phyloP scores from a whole-genome alignment of 2,329 filamentous ascomycete species.

The Alternaria novae-zelandiae region DNA sequence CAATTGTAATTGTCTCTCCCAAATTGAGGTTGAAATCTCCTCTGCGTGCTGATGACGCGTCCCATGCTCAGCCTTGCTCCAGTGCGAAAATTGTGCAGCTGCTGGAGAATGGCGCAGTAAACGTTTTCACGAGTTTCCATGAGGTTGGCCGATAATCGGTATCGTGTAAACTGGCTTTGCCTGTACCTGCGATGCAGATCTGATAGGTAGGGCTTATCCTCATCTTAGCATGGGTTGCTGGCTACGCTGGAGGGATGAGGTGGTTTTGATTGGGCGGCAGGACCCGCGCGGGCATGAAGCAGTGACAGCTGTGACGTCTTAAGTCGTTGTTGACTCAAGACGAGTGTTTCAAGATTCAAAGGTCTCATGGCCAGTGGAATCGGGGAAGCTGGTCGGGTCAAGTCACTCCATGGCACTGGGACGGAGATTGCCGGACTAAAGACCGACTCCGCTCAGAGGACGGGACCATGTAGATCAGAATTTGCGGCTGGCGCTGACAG shows the following conservation, averaged over 20 bases:
- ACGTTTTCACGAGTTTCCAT: neutral
- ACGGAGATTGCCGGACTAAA: conserved; percentile 1
- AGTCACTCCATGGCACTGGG: neutral
- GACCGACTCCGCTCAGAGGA: neutral
- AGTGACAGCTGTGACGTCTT: conserved; percentile 21
- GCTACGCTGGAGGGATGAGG: conserved; percentile 1
- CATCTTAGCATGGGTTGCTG: neutral
- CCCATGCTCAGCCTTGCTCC: neutral
- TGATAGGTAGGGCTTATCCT: neutral
- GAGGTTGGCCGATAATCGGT: conserved; percentile 3
- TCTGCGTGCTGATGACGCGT: conserved; percentile 7
- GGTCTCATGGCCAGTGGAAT: neutral
- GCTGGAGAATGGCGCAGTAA: conserved; percentile 5
- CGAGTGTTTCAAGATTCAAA: conserved; percentile 9
- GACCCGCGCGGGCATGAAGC: conserved; percentile 9
- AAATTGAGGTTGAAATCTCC: neutral
- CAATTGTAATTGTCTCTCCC: neutral
- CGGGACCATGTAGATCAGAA: neutral
- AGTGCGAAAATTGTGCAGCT: neutral
- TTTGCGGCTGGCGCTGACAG: conserved; percentile 1
- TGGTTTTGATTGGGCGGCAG: conserved; percentile 9
- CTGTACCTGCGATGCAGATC: neutral
- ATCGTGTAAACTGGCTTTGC: neutral
- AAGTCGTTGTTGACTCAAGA: conserved; percentile 10
- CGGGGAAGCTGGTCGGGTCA: neutral